Base-by-base conservation (phyloP, 441 rosid species). In the Euphorbia celastroides region DNA sequence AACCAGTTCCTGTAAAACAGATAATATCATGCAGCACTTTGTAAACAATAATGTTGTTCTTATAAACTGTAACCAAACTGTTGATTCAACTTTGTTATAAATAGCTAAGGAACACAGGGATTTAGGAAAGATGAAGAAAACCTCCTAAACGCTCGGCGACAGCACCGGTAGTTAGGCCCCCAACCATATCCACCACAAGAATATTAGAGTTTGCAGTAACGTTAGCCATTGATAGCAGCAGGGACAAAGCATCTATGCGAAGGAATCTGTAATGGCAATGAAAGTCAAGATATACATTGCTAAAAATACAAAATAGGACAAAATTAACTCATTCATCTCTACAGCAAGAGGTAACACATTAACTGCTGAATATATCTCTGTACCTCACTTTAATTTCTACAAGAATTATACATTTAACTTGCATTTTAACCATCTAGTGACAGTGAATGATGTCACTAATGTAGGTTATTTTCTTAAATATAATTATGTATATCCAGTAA, bases 71-170 rank as follows among this genome's bases (percentile, higher is more conserved):
- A 12, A 57, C 46, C 51, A 30, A 65, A 41, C n/a, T 22, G 38
- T 44, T 32, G 55, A 16, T 62, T 64, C 56, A 61, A 38, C 32
- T 57, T 62, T 52, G 9, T 9, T 42, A 61, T 30, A 26, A 41
- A 22, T 36, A 70, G 54, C 64, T 22, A 41, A 19, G 48, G 14
- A 41, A 42, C 0, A 0, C 65, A 42, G 42, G 42, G 58, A 31
- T 36, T 42, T 41, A 17, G 31, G 38, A 31, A 30, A 46, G 51
- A 65, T 34, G 54, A 30, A 30, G 7, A 67, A 57, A 72, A 90
- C 97, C 97, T 80, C 97, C 97, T 78, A 88, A 76, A 41, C 93
- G 88, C 74, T 90, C 97, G 62, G 96, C 95, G 68, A 93, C 93
- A 56, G 96, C 96, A 75, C 97, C 96, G 64, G 95, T 85, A 72